Percentiles rank a stretch among this genome's conserved stretches.
phyloP scores from a whole-genome alignment of 352 stramenopile genomes.

The Globisporangium recalcitrans region DNA sequence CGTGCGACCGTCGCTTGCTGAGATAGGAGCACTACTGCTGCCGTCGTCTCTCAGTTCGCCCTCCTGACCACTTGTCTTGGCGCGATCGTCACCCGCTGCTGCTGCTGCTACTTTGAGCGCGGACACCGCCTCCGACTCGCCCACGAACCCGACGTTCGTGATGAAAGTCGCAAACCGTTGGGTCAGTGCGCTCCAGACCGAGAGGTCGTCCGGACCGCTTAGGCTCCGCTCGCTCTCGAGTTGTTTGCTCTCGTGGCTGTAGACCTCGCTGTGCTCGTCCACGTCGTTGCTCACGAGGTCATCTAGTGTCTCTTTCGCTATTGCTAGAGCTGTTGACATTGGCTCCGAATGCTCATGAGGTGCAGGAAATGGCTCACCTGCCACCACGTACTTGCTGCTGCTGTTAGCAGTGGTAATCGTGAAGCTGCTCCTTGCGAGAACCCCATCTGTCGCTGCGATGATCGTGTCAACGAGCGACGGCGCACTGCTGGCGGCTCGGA shows the following conservation, averaged over 20 bases:
- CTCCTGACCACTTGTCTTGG: background rate
- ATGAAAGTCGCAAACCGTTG: slow-evolving; percentile 1
- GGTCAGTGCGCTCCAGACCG: background rate
- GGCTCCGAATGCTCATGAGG: background rate
- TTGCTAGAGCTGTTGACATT: background rate
- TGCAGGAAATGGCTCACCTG: background rate
- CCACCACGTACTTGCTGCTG: background rate
- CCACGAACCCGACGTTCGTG: slow-evolving; percentile 2
- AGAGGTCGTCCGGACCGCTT: background rate
- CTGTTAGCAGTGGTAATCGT: background rate
- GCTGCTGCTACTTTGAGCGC: background rate
- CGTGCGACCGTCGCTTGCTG: too few relatives aligned
- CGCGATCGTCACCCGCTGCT: background rate
- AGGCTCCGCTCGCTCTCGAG: background rate
- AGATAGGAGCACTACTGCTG: too few relatives aligned
- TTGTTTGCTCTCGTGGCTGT: background rate
- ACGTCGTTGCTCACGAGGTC: background rate
- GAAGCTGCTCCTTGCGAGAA: background rate
- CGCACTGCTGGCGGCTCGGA: background rate
- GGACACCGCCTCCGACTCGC: background rate
- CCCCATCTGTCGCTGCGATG: slow-evolving; percentile 1
- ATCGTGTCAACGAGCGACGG: background rate
- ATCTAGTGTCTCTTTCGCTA: background rate
- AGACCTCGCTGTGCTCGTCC: slow-evolving; percentile 8
- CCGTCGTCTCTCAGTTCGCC: background rate